Conservation (phyloP, 495 filamentous ascomycete species). For the Penicillium manginii region DNA sequence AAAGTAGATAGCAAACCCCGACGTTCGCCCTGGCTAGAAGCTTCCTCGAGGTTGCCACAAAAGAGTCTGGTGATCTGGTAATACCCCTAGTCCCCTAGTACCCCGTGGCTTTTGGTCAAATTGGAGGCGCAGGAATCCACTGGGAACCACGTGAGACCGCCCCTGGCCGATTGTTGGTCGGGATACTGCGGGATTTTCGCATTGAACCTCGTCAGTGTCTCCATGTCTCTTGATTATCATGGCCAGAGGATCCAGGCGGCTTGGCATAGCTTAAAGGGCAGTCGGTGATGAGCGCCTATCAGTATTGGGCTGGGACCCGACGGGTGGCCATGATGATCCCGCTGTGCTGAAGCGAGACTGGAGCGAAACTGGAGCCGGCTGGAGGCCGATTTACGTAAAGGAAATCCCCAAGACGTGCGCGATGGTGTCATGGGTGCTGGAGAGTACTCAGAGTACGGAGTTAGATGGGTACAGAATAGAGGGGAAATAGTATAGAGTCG, state of each 20-base stretch:
- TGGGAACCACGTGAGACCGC: constrained; percentile 32
- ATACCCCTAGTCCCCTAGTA: too few species aligned
- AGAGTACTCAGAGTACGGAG: too few species aligned
- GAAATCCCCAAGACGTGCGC: constrained; percentile 18
- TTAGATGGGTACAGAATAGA: background rate
- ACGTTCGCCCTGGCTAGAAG: too few species aligned
- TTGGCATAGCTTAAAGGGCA: constrained; percentile 4
- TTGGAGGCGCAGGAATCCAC: constrained; percentile 21
- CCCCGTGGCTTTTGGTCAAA: constrained; percentile 8
- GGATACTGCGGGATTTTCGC: constrained; percentile 17
- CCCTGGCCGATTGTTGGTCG: constrained; percentile 33
- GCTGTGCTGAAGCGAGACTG: constrained; percentile 22
- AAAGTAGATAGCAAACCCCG: too few species aligned
- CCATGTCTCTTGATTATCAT: background rate
- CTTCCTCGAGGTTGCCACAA: too few species aligned
- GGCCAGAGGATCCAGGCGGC: background rate
- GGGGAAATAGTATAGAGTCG: too few species aligned
- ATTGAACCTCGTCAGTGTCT: background rate
- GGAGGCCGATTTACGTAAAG: constrained; percentile 42
- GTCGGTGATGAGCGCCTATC: background rate
- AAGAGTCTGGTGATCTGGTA: too few species aligned
- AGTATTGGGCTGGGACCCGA: constrained; percentile 21
- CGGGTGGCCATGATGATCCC: constrained; percentile 28
- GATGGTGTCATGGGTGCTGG: constrained; percentile 24
- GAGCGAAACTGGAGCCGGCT: constrained; percentile 19